Conservation (phyloP, 805 yeast species). For the Candida golubevii region DNA sequence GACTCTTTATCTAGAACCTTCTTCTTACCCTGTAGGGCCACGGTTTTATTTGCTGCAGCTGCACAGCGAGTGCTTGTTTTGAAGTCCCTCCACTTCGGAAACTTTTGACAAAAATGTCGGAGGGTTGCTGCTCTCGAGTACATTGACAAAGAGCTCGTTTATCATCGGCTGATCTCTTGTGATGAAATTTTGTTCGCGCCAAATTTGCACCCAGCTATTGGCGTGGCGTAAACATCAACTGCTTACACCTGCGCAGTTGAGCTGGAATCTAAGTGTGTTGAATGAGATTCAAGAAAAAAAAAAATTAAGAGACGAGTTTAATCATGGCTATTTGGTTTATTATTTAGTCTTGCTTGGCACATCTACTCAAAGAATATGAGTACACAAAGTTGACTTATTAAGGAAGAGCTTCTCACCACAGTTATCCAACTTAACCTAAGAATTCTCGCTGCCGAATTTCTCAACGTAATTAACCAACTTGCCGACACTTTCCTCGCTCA, state of each 20-base stretch:
- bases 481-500: slow-evolving; percentile 56
- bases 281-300: no score
- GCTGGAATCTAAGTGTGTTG: no score
- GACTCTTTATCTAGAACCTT: slow-evolving; percentile 30
- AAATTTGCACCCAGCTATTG: slow-evolving; percentile 8
- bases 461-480: slow-evolving; percentile 52
- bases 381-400: no score
- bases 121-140: background rate
- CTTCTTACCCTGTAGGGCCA: slow-evolving; percentile 24
- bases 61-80: background rate
- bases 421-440: background rate
- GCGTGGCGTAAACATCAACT: background rate
- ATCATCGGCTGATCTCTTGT: background rate
- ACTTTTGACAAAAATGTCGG: background rate
- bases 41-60: slow-evolving; percentile 14
- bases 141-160: background rate
- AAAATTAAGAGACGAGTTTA: no score
- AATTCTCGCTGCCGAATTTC: slow-evolving; percentile 49
- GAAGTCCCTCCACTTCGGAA: slow-evolving; percentile 1
- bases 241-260: no score
- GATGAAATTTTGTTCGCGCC: slow-evolving; percentile 7
- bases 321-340: no score
- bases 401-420: no score
- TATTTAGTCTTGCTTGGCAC: no score
- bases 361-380: no score